Conservation (phyloP, 2,329 filamentous ascomycete genomes). For the Epichloe hybrida region DNA sequence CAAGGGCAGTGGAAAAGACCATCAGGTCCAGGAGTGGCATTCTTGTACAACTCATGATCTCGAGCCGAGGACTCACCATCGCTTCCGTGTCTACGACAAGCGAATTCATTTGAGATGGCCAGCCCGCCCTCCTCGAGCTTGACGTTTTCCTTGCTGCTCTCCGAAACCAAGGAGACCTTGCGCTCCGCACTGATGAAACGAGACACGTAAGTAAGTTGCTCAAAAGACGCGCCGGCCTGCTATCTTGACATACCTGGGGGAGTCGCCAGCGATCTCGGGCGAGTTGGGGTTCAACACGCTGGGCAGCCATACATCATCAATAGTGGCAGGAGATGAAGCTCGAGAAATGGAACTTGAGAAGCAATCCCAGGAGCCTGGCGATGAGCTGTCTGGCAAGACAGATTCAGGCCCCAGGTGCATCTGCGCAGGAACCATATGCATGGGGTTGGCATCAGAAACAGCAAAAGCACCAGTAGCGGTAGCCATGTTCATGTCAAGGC, state of each 20-base stretch:
- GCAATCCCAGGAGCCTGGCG: conserved; percentile 37
- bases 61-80: conserved; percentile 42
- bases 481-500: conserved; percentile 30
- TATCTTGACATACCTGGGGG: conserved; percentile 37
- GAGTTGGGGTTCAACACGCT: conserved; percentile 27
- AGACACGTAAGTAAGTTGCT: conserved; percentile 6
- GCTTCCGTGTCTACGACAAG: conserved; percentile 32
- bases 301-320: conserved; percentile 34
- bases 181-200: conserved; percentile 18
- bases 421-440: conserved; percentile 44
- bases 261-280: conserved; percentile 35
- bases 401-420: conserved; percentile 41
- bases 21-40: conserved; percentile 48
- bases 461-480: conserved; percentile 29
- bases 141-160: conserved; percentile 13
- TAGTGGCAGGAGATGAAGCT: conserved; percentile 34
- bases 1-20: conserved; percentile 91
- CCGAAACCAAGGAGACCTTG: conserved; percentile 17
- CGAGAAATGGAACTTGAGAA: conserved; percentile 39
- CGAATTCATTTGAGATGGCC: conserved; percentile 24
- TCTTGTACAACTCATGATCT: conserved; percentile 60
- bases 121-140: conserved; percentile 18
- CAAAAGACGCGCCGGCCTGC: conserved; percentile 3
- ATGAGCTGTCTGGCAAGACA: conserved; percentile 34
- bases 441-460: conserved; percentile 27